Base-by-base conservation (phyloP, 805 yeast species). In the Starmerella gropengiesseri region DNA sequence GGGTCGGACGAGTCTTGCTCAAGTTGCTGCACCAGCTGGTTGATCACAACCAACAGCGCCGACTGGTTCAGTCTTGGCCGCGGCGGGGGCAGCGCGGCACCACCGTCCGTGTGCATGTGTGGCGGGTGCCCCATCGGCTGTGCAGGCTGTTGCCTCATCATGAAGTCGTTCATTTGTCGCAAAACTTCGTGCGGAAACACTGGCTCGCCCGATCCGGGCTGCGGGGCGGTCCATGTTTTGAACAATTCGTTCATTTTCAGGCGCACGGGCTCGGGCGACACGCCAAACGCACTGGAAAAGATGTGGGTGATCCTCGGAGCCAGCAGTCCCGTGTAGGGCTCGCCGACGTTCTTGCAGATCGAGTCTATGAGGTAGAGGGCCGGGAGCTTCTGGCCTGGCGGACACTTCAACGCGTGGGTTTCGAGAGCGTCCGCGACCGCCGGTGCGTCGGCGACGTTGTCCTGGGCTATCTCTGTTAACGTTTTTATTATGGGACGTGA, bases 401-500 rank as follows among this genome's bases (percentile, higher is more conserved):
- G 73, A 55, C 91, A 77, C 59, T 60, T 78, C 50, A 72, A 70
- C 37, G 89, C 77, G 60, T 95, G 73, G 40, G 69, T 69, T 51
- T 79, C 84, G 42, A 91, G 74, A 13, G 86, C 83, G 41, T 74
- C 73, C 14, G 82, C 74, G 32, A 91, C 82, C 37, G 78, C 82
- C 41, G 75, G 74, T 7, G 96, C 95, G 42, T 73, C 75, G 34
- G 73, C 72, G 17, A 76, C 71, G 58, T 85, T 84, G 57, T 91
- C 97, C 53, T 75, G 81, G 2, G 98, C 97, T 41, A 86, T 73
- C 31, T 74, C 70, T 7, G 97, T 91, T 55, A 87, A 69, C 33
- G 77, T 81, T 30, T 82, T 79, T 47, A 91, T 91, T 42, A 87
- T 82, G 9, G 96, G 96, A 46, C 85, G 70, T 7, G 95, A 84